A percentile compares a stretch with the other conserved stretches of the same genome.
Evolutionary conservation across 1,284 basidiomycete species (phyloP).

Genomic region (Gomphus sp.): DNA sequence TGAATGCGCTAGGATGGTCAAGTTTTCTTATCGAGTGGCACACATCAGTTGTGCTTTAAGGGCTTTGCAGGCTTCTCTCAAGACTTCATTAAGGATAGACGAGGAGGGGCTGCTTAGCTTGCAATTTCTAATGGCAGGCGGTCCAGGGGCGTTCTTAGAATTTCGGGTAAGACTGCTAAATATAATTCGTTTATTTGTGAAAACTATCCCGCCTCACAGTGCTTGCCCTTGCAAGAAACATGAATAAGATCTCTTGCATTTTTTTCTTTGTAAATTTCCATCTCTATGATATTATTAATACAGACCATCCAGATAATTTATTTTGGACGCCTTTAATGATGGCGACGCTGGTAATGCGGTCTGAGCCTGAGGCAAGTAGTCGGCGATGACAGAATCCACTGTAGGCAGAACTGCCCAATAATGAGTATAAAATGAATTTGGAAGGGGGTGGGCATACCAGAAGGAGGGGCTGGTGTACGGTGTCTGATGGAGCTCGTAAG

Average conservation of each 20-base stretch:
- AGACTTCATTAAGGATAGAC: conserved; percentile 82
- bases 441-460: conserved; percentile 6
- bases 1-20: conserved; percentile 61
- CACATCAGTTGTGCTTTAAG: conserved; percentile 63
- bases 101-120: conserved; percentile 70
- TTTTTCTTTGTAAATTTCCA: neutral
- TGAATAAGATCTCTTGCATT: neutral
- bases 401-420: conserved; percentile 17
- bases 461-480: conserved; percentile 22
- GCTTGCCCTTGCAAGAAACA: conserved; percentile 7
- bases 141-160: conserved; percentile 67
- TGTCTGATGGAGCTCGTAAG: conserved; percentile 50
- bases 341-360: conserved; percentile 16
- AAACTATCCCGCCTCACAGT: neutral
- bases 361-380: conserved; percentile 43
- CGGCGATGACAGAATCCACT: conserved; percentile 59
- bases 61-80: conserved; percentile 72
- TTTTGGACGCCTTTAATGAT: conserved; percentile 18
- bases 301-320: conserved; percentile 34
- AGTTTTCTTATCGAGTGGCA: conserved; percentile 74
- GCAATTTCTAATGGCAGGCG: conserved; percentile 75
- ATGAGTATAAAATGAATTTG: neutral
- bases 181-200: neutral
- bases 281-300: conserved; percentile 20
- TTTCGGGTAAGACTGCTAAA: conserved; percentile 56